A percentile compares a stretch with the other conserved stretches of the same genome.
Conservation (phyloP, 805 yeast genomes). For the Nakazawaea anatomiae region DNA sequence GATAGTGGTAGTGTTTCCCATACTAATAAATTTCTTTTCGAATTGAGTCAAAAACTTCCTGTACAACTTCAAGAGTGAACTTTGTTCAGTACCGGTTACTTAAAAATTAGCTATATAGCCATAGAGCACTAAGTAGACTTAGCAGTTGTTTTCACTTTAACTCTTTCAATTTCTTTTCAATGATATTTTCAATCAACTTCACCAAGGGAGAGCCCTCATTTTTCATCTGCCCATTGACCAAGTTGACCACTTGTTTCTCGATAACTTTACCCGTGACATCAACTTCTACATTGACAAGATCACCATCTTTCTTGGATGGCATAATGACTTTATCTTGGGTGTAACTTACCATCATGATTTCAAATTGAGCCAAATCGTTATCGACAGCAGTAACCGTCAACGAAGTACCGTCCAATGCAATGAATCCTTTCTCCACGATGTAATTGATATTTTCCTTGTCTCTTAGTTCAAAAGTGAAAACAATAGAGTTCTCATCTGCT, state of each 20-base stretch:
- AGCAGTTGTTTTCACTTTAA: no score
- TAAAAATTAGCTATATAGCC: no score
- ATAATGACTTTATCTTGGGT: constrained; percentile 79
- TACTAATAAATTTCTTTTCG: no score
- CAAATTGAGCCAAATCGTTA: constrained; percentile 48
- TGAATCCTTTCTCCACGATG: constrained; percentile 93
- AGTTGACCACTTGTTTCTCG: constrained; percentile 72
- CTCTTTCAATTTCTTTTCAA: constrained; percentile 34
- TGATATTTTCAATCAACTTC: constrained; percentile 39
- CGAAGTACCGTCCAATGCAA: constrained; percentile 89
- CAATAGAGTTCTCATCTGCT: constrained; percentile 71
- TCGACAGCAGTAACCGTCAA: constrained; percentile 82
- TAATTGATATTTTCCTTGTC: constrained; percentile 59
- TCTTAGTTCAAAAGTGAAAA: constrained; percentile 66
- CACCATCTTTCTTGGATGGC: constrained; percentile 59
- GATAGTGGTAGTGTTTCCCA: no score
- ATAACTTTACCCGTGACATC: constrained; percentile 90
- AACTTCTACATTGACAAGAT: constrained; percentile 82
- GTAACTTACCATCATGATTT: constrained; percentile 87
- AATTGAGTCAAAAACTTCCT: no score
- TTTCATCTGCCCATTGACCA: constrained; percentile 47
- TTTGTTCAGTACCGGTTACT: no score
- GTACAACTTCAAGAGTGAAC: no score
- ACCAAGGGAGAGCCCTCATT: constrained; percentile 44
- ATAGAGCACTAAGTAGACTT: no score